Evolutionary conservation across 352 stramenopile genomes (phyloP).

Genomic region (Phytophthora hybrid): DNA sequence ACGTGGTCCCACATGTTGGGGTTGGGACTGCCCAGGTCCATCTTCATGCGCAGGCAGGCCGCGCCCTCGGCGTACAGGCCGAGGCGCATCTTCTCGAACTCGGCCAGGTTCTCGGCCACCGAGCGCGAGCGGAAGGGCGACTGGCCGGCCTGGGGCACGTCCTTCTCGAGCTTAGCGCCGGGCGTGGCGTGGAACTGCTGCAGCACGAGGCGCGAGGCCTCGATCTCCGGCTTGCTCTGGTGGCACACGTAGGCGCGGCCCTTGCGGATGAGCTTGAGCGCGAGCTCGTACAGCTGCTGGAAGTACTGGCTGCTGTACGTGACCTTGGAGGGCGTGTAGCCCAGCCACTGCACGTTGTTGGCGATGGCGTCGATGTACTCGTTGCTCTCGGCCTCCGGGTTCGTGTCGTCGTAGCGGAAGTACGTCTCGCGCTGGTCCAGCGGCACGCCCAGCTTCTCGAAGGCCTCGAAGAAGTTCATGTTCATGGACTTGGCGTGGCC

Average conservation of each 20-base stretch:
- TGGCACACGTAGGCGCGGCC: slow-evolving; percentile 98
- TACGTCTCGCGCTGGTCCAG: slow-evolving; percentile 94
- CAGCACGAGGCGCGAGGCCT: slow-evolving; percentile 72
- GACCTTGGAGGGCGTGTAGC: slow-evolving; percentile 94
- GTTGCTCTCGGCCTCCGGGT: slow-evolving; percentile 97
- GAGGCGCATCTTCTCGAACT: slow-evolving; percentile 98
- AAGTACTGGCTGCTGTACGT: slow-evolving; percentile 99
- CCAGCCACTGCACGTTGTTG: slow-evolving; percentile 96
- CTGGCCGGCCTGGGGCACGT: slow-evolving; percentile 68
- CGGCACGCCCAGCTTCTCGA: slow-evolving; percentile 96
- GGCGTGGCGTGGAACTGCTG: slow-evolving; percentile 79
- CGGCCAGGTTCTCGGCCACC: slow-evolving; percentile 94
- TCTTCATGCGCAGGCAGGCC: slow-evolving; percentile 98
- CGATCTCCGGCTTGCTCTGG: slow-evolving; percentile 86
- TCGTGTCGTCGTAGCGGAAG: slow-evolving; percentile 99
- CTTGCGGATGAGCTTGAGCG: slow-evolving; percentile 94
- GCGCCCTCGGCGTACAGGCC: slow-evolving; percentile 90
- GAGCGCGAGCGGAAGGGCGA: slow-evolving; percentile 93
- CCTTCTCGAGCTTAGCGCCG: slow-evolving; percentile 60
- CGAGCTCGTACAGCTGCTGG: slow-evolving; percentile 96
- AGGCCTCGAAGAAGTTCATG: slow-evolving; percentile 99
- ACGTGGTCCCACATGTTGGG: slow-evolving; percentile 99
- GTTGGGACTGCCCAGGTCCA: slow-evolving; percentile 98
- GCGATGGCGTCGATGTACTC: slow-evolving; percentile 99
- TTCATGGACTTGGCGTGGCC: slow-evolving; percentile 99